phyloP scores from a whole-genome alignment of 1,284 basidiomycete species.

The Apiotrichum porosum region DNA sequence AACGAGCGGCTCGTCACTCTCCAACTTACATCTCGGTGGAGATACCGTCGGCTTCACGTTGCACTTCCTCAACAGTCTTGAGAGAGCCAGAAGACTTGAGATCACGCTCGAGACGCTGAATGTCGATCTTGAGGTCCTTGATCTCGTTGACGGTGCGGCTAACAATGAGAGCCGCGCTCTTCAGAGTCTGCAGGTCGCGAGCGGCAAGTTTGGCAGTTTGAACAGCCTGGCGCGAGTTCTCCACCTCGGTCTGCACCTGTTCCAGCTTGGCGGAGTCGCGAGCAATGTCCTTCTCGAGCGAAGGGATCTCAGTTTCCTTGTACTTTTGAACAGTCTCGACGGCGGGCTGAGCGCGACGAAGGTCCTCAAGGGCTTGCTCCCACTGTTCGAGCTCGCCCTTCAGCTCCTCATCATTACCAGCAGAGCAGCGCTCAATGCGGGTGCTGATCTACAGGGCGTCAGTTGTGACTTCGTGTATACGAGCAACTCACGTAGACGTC shows the following conservation, averaged over 20 bases:
- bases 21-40: conserved; percentile 61
- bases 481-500: conserved; percentile 59
- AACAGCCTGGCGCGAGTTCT: conserved; percentile 49
- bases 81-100: conserved; percentile 66
- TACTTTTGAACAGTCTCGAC: conserved; percentile 51
- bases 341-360: conserved; percentile 59
- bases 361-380: conserved; percentile 57
- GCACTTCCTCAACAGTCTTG: conserved; percentile 78
- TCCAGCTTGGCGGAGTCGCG: conserved; percentile 57
- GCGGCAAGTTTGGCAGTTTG: conserved; percentile 39
- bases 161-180: conserved; percentile 62
- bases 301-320: conserved; percentile 60
- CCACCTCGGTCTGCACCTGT: conserved; percentile 54
- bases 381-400: conserved; percentile 59
- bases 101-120: conserved; percentile 63
- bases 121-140: conserved; percentile 61
- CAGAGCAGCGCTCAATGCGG: conserved; percentile 20
- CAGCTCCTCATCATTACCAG: conserved; percentile 38
- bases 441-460: conserved; percentile 52
- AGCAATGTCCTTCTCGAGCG: conserved; percentile 61
- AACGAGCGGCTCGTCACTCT: neutral
- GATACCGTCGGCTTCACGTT: conserved; percentile 64
- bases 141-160: conserved; percentile 62
- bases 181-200: conserved; percentile 62
- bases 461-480: neutral